phyloP scores from a whole-genome alignment of 441 rosid species.

The Gossypium schwendimanii region DNA sequence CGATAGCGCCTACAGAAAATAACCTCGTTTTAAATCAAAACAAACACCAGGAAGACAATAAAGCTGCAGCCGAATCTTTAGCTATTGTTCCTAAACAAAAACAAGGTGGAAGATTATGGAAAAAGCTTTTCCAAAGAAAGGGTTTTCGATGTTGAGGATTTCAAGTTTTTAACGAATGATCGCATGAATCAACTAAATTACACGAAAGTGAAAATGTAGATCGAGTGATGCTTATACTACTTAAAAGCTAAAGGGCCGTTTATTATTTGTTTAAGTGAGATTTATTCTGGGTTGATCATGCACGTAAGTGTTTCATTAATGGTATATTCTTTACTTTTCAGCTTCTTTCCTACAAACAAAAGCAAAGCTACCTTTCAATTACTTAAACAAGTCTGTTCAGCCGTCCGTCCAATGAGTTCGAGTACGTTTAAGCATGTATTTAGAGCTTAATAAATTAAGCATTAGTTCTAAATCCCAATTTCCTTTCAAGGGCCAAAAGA shows the following conservation, averaged over 20 bases:
- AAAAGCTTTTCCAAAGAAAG: conserved; percentile 51
- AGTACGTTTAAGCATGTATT: too few species aligned
- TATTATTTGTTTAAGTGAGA: background rate
- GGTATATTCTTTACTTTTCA: conserved; percentile 14
- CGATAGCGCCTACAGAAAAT: conserved; percentile 38
- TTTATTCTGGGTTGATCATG: background rate
- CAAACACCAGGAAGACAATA: conserved; percentile 20
- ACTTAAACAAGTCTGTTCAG: background rate
- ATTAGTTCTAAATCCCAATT: background rate
- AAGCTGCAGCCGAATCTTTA: conserved; percentile 23
- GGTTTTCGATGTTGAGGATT: background rate
- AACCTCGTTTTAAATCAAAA: conserved; percentile 29
- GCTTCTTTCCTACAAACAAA: conserved; percentile 12
- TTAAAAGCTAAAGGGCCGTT: background rate
- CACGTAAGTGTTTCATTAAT: conserved; percentile 10
- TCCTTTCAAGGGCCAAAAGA: background rate
- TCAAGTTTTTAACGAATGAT: background rate
- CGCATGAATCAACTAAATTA: background rate
- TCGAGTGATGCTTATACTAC: background rate
- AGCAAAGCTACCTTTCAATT: background rate
- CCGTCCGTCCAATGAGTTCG: too few species aligned
- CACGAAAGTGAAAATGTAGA: background rate
- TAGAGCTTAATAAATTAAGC: background rate
- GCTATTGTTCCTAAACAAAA: conserved; percentile 56
- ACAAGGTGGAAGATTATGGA: conserved; percentile 46